Base-by-base conservation (phyloP, 192 early-diverging fungal species). In the Gonapodya sp. region DNA sequence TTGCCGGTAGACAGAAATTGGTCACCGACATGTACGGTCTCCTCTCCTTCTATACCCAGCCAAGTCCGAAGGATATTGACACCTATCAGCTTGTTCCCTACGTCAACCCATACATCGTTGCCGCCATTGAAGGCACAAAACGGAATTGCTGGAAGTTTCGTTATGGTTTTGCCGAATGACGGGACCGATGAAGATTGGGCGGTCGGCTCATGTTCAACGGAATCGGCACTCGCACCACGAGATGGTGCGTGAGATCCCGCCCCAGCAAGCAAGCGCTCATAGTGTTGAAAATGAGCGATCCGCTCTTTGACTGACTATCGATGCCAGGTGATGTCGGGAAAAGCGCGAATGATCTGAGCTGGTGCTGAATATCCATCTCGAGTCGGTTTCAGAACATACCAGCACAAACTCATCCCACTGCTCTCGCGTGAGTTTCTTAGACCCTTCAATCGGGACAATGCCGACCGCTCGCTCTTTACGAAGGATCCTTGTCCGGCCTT, bases 101-200 rank as follows among this genome's bases (percentile, higher is more conserved):
- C 93, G 78, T 97, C 96, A 2, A 97, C 92, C 93, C 94, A 97
- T 79, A 93, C 93, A 83, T 97, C 96, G 80, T 81, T 89, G 32
- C 96, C 96, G 79, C 96, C 96, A 84, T 96, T 96, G 79, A 97
- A 97, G 30, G 94, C 94, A 82, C 96, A 97, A 86, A 95, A 97
- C 0, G 96, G 96, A 8, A 97, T 2, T 14, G 8, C 46, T 31
- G 30, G 75, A 16, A 18, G 31, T 77, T 16, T 2, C 18, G 30
- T 2, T 16, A 32, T 31, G 8, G 30, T 2, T 2, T 33, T 18
- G 64, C 64, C 64, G 64, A 16, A 30, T 72, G 16, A 30, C 64
- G 64, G 64, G 64, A 16, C 64, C 30, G 16, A 16, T 30, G 64
- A 72, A 72, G 16, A 72, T 30, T 16, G 64, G 16, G 16, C 64